Base-by-base conservation (phyloP, 805 yeast genomes). In the Brettanomyces custersianus region DNA sequence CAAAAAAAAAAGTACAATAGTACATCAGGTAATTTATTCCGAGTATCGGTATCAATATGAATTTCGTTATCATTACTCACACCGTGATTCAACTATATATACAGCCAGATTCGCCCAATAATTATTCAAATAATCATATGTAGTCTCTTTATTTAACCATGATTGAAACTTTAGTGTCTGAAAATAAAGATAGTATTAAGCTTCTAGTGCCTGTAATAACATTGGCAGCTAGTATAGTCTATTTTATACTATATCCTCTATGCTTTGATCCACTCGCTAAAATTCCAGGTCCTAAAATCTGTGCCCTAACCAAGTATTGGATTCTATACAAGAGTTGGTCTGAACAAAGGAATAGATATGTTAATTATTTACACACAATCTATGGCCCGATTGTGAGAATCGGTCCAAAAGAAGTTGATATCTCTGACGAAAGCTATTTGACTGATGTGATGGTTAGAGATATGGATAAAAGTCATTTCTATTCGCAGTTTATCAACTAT, bases 371-470 rank as follows among this genome's bases (percentile, higher is more conserved):
- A 39, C 88, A 80, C 46, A 32, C 50, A 31, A 51, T 58, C 39
- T 77, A 77, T 45, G 88, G 87, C 2, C 68, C 78, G 6, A 71
- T 79, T 4, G 75, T 80, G 4, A 60, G 80, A 17, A 54, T 80
- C 11, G 66, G 75, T 1, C 86, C 87, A 2, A 55, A 59, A 18
- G 86, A 78, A 44, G 60, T 80, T 15, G 75, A 80, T 34, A 66
- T 80, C 31, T 63, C 71, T 31, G 74, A 77, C 35, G 48, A 64
- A 4, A 64, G 63, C 32, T 70, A 61, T 41, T 43, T 77, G 28
- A 70, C 68, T 43, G 74, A 73, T 29, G 66, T 80, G 16, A 81
- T 80, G 51, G 54, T 70, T 36, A 66, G 63, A 40, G 60, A 80
- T 60, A 60, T 67, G 60, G 68, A 81, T 60, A 65, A 80, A 61